Percentiles rank a stretch among this genome's conserved stretches.
These are phyloP conservation scores for Diaporthe vexans DNA, from an alignment of 2,329 filamentous ascomycete genomes.

Conservation along the genomic window DNA sequence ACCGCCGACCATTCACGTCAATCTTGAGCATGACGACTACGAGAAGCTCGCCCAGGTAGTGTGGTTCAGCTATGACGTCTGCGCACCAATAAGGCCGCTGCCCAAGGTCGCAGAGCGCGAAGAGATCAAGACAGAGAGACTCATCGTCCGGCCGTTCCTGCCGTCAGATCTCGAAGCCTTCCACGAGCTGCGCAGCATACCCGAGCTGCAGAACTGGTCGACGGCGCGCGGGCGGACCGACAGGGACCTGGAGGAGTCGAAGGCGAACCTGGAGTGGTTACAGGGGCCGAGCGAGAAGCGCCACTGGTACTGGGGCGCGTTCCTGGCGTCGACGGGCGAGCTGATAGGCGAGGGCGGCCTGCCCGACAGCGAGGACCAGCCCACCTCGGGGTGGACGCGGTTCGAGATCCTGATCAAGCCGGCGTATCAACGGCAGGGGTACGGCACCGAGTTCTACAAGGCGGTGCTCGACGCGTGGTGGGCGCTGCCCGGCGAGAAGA, in stretches of 20 bases:
- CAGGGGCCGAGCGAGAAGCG: constrained; percentile 38
- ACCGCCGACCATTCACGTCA: constrained; percentile 13
- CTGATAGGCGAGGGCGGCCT: constrained; percentile 50
- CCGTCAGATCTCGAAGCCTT: constrained; percentile 41
- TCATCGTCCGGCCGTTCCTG: constrained; percentile 39
- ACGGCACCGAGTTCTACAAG: constrained; percentile 39
- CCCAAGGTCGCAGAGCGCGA: constrained; percentile 27
- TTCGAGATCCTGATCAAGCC: constrained; percentile 37
- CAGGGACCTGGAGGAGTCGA: constrained; percentile 37
- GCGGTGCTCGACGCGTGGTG: constrained; percentile 40
- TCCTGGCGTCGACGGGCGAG: constrained; percentile 46
- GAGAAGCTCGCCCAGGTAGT: constrained; percentile 8
- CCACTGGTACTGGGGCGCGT: constrained; percentile 47
- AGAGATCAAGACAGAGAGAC: constrained; percentile 36
- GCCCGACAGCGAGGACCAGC: constrained; percentile 20
- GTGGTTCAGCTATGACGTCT: constrained; percentile 34
- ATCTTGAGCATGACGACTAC: constrained; percentile 16
- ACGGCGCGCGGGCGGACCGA: constrained; percentile 38
- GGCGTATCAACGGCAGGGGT: constrained; percentile 35
- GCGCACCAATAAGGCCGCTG: constrained; percentile 29
- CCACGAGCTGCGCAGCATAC: constrained; percentile 39
- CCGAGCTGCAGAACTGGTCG: constrained; percentile 34
- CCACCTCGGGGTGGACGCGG: constrained; percentile 38
- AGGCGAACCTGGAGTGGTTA: constrained; percentile 13
- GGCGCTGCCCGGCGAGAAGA: constrained; percentile 38